Percentiles rank a stretch among this genome's conserved stretches.
These are phyloP conservation scores for Plasmodium reichenowi DNA, from an alignment of 169 alveolate species.

Conservation along the genomic window DNA sequence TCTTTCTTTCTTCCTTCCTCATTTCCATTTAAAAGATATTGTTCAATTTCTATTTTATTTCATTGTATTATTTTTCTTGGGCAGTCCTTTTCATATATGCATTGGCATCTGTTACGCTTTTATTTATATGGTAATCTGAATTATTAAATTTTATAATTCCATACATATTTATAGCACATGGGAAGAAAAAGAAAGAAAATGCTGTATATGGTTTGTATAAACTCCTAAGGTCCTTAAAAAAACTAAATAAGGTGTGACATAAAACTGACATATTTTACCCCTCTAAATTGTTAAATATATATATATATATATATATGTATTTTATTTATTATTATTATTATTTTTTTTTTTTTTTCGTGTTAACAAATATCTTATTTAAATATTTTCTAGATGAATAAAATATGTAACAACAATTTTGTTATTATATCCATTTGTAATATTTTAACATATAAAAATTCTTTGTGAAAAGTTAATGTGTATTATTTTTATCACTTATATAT, in stretches of 20 bases:
- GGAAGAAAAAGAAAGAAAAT: conserved; percentile 74
- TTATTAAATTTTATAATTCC: conserved; percentile 67
- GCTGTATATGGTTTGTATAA: conserved; percentile 75
- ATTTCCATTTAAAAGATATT: not conserved
- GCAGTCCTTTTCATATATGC: conserved; percentile 22
- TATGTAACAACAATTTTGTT: too few relatives aligned
- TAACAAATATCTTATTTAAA: too few relatives aligned
- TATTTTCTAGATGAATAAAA: too few relatives aligned
- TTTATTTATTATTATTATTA: not conserved
- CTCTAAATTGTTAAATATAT: conserved; percentile 5
- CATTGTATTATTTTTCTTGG: conserved; percentile 3
- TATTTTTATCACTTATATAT: too few relatives aligned
- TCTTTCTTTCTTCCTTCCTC: conserved; percentile 2
- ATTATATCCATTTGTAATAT: too few relatives aligned
- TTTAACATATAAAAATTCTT: too few relatives aligned
- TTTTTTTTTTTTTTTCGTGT: not conserved
- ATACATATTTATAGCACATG: conserved; percentile 70
- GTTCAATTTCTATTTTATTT: not conserved
- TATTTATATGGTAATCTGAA: conserved; percentile 33
- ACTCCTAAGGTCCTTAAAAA: conserved; percentile 53
- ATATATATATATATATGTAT: conserved; percentile 10
- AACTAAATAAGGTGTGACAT: conserved; percentile 54
- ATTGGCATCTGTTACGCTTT: conserved; percentile 27
- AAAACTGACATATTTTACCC: conserved; percentile 46
- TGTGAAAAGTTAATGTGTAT: too few relatives aligned